Percentiles rank a stretch among this genome's conserved stretches.
These are phyloP conservation scores for Boletus tomentosulus DNA, from an alignment of 768 basidiomycete species.

Conservation along the genomic window DNA sequence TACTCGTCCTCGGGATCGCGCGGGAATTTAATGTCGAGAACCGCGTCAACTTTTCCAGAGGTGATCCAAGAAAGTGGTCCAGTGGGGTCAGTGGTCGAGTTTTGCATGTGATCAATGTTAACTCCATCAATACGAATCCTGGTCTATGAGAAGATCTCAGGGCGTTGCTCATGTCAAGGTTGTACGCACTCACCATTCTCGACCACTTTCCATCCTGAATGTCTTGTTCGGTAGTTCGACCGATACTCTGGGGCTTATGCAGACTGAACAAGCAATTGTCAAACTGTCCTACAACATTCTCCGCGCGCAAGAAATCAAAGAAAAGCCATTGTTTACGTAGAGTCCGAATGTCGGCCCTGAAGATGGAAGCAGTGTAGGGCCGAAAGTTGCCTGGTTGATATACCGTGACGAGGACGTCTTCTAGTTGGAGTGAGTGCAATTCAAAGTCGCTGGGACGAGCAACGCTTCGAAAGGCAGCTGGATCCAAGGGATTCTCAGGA, in stretches of 20 bases:
- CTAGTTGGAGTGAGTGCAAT: conserved; percentile 81
- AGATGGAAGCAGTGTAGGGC: conserved; percentile 89
- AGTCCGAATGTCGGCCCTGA: conserved; percentile 80
- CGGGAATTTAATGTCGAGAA: conserved; percentile 97
- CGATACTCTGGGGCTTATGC: conserved; percentile 94
- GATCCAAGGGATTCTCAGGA: conserved; percentile 74
- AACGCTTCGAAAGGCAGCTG: conserved; percentile 73
- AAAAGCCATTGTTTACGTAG: conserved; percentile 94
- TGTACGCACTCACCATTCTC: conserved; percentile 63
- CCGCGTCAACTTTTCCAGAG: conserved; percentile 93
- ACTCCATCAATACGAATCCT: conserved; percentile 96
- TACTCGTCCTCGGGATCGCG: conserved; percentile 67
- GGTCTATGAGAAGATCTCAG: conserved; percentile 47
- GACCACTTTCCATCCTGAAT: conserved; percentile 80
- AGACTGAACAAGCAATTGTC: conserved; percentile 97
- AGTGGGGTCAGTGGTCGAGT: conserved; percentile 73
- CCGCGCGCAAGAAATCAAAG: conserved; percentile 87
- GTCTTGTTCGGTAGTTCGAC: conserved; percentile 83
- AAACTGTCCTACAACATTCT: conserved; percentile 94
- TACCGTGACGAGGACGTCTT: conserved; percentile 91
- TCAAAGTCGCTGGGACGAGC: conserved; percentile 84
- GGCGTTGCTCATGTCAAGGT: background rate
- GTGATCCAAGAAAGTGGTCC: conserved; percentile 94
- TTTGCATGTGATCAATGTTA: conserved; percentile 92
- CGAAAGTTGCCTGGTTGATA: conserved; percentile 92